A percentile compares a stretch with the other conserved stretches of the same genome.
These are phyloP conservation scores for Lophium mytilinum DNA, from an alignment of 495 filamentous ascomycete species.

Conservation along the genomic window DNA sequence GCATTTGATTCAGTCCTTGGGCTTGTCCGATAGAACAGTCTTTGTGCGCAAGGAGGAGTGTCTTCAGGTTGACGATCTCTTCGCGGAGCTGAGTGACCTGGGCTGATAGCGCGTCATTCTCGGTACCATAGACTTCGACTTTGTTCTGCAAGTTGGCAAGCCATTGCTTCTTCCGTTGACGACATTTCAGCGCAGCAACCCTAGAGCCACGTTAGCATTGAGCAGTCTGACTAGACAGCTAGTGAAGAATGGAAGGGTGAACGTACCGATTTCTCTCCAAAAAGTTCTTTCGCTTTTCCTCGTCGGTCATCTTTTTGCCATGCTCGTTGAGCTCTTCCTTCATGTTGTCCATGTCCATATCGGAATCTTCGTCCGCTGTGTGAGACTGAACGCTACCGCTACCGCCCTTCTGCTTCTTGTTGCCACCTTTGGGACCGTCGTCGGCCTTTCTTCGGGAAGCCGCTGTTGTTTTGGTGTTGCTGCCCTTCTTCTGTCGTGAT, in stretches of 20 bases:
- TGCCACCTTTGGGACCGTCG: conserved; percentile 57
- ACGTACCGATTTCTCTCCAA: conserved; percentile 88
- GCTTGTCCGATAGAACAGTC: conserved; percentile 89
- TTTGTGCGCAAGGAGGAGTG: conserved; percentile 86
- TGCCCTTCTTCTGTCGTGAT: conserved; percentile 62
- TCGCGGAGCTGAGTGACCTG: conserved; percentile 80
- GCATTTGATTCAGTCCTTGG: conserved; percentile 66
- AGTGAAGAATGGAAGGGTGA: conserved; percentile 8
- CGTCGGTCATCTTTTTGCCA: conserved; percentile 92
- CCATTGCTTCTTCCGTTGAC: conserved; percentile 99
- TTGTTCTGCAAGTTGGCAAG: conserved; percentile 90
- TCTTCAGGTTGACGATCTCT: conserved; percentile 93
- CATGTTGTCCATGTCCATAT: conserved; percentile 41
- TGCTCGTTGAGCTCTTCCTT: conserved; percentile 29
- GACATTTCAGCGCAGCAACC: conserved; percentile 92
- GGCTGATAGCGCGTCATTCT: conserved; percentile 80
- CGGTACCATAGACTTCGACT: conserved; percentile 80
- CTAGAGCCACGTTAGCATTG: conserved; percentile 40
- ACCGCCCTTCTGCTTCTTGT: conserved; percentile 65
- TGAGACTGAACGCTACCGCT: conserved; percentile 37
- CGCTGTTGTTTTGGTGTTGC: conserved; percentile 39
- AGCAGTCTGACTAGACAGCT: background rate
- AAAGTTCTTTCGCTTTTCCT: conserved; percentile 98
- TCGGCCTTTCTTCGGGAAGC: conserved; percentile 76
- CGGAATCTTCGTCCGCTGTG: conserved; percentile 42